Percentiles rank a stretch among this genome's conserved stretches.
phyloP scores from a whole-genome alignment of 179 eudicot genomes.

The Drosera spatulata region DNA sequence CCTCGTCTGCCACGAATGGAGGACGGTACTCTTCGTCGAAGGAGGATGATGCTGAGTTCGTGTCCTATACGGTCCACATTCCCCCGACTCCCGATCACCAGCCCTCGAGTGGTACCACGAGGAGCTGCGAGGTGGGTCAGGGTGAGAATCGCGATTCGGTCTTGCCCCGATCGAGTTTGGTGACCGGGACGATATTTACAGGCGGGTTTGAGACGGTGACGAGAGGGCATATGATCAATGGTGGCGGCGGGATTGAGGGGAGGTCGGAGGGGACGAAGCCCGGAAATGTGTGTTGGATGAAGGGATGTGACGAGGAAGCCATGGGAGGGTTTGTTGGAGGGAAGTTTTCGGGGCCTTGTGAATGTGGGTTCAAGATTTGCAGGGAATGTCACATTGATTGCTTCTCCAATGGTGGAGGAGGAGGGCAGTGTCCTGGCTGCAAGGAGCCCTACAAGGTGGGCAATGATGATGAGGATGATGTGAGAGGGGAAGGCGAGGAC shows the following conservation, averaged over 20 bases:
- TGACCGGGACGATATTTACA: slow-evolving; percentile 74
- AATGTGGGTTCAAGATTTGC: slow-evolving; percentile 76
- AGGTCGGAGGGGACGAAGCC: slow-evolving; percentile 16
- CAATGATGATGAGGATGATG: slow-evolving; percentile 18
- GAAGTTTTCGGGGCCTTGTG: slow-evolving; percentile 35
- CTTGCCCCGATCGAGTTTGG: slow-evolving; percentile 20
- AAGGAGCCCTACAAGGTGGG: slow-evolving; percentile 46
- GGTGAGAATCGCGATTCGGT: not conserved
- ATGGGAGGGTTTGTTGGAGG: not conserved
- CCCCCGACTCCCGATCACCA: slow-evolving; percentile 82
- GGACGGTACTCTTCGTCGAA: slow-evolving; percentile 35
- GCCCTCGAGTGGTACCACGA: slow-evolving; percentile 20
- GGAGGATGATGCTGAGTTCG: slow-evolving; percentile 29
- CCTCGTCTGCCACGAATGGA: slow-evolving; percentile 16
- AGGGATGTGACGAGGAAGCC: slow-evolving; percentile 73
- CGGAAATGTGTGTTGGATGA: slow-evolving; percentile 45
- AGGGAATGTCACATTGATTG: slow-evolving; percentile 75
- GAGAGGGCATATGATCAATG: slow-evolving; percentile 53
- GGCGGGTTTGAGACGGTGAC: slow-evolving; percentile 86
- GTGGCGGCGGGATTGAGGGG: slow-evolving; percentile 16
- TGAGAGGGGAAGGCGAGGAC: slow-evolving; percentile 44
- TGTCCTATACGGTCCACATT: slow-evolving; percentile 84
- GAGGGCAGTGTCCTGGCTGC: slow-evolving; percentile 77
- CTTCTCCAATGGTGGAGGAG: slow-evolving; percentile 17
- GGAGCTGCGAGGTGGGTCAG: slow-evolving; percentile 9